Evolutionary conservation across 495 filamentous ascomycete species (phyloP), one percentile per base, ranked within the genome.

Genomic region (Aspergillus ostianus): DNA sequence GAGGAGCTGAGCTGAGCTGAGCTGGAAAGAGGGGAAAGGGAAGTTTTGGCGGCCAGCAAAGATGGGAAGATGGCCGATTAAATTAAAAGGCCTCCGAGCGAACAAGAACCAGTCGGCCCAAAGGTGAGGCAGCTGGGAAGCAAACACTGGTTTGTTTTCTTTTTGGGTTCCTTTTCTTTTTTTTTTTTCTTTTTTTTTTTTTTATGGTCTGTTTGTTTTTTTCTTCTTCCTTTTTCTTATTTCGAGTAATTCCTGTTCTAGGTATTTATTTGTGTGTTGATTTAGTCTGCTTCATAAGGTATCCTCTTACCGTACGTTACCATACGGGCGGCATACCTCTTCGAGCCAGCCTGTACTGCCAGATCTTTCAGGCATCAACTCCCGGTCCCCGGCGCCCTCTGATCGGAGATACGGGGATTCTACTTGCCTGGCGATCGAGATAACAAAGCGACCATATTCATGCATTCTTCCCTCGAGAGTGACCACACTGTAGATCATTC

Each of bases 51-150:
- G 29, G 29, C 29, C 29, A 32, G 8, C 29, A 32, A 32, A 32
- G 29, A 32, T 32, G 10, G 10, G 29, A 41, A 32, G 30, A 8
- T 32, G 30, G 36, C 36, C 8, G 36, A 4, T 41, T 41, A 15
- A 15, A 41, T 4, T 4, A 2, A 26, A 26, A n/a, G n/a, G 36
- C 36, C 36, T 41, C 36, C 10, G 36, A 15, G 36, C 36, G 36
- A 41, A 41, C 36, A 41, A 17, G 36, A 15, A 15, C 36, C 36
- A 41, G 9, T 41, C 36, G 13, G 36, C 36, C 36, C 36, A 41
- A 41, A 41, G 52, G 52, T 44, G 45, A 54, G 19, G 26, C 52
- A 54, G 20, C 8, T 54, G n/a, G 7, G 19, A 54, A 21, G 52
- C 32, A 26, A 54, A 54, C 10, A 32, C 30, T 12, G 30, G 30